Percentiles rank a stretch among this genome's conserved stretches.
Conservation (phyloP, 2,329 filamentous ascomycete species). For the Cladosporium sp. region DNA sequence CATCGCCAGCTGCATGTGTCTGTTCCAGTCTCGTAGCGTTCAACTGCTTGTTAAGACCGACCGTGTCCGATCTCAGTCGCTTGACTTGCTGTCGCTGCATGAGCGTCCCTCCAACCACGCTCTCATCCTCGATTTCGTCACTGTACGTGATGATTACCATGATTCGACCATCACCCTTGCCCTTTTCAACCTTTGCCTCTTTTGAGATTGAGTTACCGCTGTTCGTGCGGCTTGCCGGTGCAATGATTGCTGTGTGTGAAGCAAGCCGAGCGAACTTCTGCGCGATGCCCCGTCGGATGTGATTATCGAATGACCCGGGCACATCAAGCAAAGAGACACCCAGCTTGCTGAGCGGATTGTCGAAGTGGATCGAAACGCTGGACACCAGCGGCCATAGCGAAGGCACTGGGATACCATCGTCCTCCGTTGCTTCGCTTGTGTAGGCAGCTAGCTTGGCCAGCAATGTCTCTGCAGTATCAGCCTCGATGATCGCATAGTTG, state of each 20-base stretch:
- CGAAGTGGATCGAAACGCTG: conserved; percentile 17
- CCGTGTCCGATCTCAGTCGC: background rate
- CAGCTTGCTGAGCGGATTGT: conserved; percentile 15
- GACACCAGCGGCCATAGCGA: conserved; percentile 20
- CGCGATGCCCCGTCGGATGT: conserved; percentile 13
- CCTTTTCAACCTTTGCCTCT: background rate
- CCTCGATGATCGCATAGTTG: conserved; percentile 7
- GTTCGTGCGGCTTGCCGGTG: background rate
- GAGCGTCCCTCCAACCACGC: background rate
- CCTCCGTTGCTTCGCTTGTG: conserved; percentile 7
- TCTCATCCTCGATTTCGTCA: background rate
- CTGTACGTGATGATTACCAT: conserved; percentile 1
- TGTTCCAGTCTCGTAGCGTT: too few species aligned
- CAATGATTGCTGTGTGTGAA: conserved; percentile 13
- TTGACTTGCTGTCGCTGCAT: background rate
- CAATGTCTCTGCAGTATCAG: conserved; percentile 14
- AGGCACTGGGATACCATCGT: background rate
- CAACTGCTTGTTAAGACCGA: background rate
- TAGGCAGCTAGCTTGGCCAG: conserved; percentile 14
- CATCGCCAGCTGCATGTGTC: too few species aligned
- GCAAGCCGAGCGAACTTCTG: conserved; percentile 9
- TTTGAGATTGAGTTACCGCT: background rate
- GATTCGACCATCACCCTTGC: background rate
- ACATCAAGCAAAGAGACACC: conserved; percentile 20
- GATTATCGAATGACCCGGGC: conserved; percentile 20